A percentile compares a stretch with the other conserved stretches of the same genome.
Evolutionary conservation across 2,329 filamentous ascomycete species (phyloP).

Genomic region (Tricladium varicosporioides): DNA sequence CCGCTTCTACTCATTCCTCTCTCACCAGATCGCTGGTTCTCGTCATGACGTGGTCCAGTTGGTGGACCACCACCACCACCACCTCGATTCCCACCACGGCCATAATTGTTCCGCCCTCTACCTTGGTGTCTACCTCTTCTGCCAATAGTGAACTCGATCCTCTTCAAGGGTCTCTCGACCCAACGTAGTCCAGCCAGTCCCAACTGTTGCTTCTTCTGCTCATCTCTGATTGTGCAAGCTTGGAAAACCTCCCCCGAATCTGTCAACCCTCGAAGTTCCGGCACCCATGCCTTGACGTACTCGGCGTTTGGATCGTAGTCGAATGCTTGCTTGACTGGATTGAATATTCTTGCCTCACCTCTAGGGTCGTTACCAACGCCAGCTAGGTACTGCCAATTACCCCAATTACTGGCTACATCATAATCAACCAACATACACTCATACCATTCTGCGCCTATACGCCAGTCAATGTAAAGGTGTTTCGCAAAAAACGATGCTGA

Average conservation of each 20-base stretch:
- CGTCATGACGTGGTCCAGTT: neutral
- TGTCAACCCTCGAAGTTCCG: slow-evolving; percentile 57
- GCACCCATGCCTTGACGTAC: slow-evolving; percentile 73
- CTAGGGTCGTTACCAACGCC: slow-evolving; percentile 79
- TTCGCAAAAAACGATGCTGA: slow-evolving; percentile 73
- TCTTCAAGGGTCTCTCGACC: slow-evolving; percentile 65
- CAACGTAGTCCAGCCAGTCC: slow-evolving; percentile 59
- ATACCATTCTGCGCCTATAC: slow-evolving; percentile 80
- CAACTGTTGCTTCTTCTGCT: slow-evolving; percentile 54
- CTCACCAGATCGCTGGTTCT: neutral
- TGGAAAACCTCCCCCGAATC: slow-evolving; percentile 59
- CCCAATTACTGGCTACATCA: slow-evolving; percentile 75
- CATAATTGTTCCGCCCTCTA: slow-evolving; percentile 5
- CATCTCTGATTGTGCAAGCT: slow-evolving; percentile 57
- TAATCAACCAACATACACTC: slow-evolving; percentile 74
- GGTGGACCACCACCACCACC: slow-evolving; percentile 1
- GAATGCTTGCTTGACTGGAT: slow-evolving; percentile 76
- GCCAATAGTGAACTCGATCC: slow-evolving; percentile 61
- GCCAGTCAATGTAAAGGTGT: slow-evolving; percentile 75
- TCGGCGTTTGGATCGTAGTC: slow-evolving; percentile 71
- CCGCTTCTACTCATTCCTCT: slow-evolving; percentile 1
- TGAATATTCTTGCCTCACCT: slow-evolving; percentile 68
- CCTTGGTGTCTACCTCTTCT: slow-evolving; percentile 19
- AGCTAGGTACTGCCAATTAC: slow-evolving; percentile 79
- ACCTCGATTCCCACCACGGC: slow-evolving; percentile 1